Percentiles rank a stretch among this genome's conserved stretches.
Conservation (phyloP, 140 eudicot genomes). For the Artemisia princeps region DNA sequence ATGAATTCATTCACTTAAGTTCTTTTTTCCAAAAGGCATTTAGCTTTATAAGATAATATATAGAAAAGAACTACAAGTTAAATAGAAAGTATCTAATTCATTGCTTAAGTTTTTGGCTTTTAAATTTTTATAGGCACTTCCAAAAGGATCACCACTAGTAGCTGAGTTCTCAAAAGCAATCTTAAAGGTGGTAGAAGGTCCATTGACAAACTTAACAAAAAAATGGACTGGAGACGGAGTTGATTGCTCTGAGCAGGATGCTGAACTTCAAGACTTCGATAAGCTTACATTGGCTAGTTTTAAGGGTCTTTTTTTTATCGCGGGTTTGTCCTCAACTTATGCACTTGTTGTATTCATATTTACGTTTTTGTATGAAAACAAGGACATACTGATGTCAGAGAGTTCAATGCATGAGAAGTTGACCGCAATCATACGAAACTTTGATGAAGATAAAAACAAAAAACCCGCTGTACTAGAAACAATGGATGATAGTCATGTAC, state of each 20-base stretch:
- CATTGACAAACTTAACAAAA: conserved; percentile 19
- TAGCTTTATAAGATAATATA: no score
- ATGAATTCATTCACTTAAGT: no score
- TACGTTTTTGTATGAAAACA: conserved; percentile 20
- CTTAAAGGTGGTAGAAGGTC: conserved; percentile 28
- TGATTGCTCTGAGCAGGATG: conserved; percentile 8
- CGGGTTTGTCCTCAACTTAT: conserved; percentile 17
- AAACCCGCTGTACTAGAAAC: background rate
- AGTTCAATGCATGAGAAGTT: conserved; percentile 6
- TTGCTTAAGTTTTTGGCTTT: no score
- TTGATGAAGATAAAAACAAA: background rate
- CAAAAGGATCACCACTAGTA: conserved; percentile 39
- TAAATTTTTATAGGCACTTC: conserved; percentile 30
- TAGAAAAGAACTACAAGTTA: no score
- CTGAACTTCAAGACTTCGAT: conserved; percentile 13
- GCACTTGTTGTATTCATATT: conserved; percentile 17
- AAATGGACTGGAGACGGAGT: conserved; percentile 10
- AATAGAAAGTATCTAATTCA: no score
- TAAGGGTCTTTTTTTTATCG: conserved; percentile 27
- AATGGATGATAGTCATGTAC: background rate
- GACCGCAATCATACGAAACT: conserved; percentile 3
- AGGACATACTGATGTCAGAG: conserved; percentile 18
- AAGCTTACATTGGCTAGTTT: conserved; percentile 30
- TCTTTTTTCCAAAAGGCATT: no score
- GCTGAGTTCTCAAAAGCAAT: conserved; percentile 39